Percentiles rank a stretch among this genome's conserved stretches.
Conservation (phyloP, 1,284 basidiomycete species). For the Agroathelia rolfsii region DNA sequence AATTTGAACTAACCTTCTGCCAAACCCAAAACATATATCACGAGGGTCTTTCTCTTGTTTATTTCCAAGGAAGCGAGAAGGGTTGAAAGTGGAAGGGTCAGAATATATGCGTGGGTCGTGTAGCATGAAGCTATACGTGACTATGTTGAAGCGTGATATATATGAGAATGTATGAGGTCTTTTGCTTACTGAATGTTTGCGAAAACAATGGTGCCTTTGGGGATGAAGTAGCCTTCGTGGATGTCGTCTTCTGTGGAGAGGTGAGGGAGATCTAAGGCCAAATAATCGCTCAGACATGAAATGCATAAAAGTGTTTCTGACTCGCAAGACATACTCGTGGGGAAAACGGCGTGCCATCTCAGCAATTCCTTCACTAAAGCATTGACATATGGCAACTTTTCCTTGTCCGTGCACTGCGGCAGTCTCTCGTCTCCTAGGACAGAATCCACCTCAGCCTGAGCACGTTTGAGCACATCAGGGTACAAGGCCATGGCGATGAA, state of each 20-base stretch:
- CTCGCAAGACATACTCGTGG: constrained; percentile 9
- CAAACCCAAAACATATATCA: no score
- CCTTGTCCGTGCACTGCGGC: constrained; percentile 23
- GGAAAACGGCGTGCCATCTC: constrained; percentile 16
- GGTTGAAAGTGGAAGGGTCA: constrained; percentile 21
- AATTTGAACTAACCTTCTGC: no score
- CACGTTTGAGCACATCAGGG: constrained; percentile 24
- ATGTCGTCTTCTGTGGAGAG: constrained; percentile 16
- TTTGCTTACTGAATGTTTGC: constrained; percentile 18
- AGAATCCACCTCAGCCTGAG: constrained; percentile 26
- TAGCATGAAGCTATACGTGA: constrained; percentile 19
- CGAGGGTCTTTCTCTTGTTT: no score
- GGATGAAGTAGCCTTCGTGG: constrained; percentile 15
- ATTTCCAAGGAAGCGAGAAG: constrained; percentile 21
- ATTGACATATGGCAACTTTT: constrained; percentile 24
- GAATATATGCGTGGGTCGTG: constrained; percentile 20
- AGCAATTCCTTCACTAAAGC: constrained; percentile 25
- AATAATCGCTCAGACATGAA: no score
- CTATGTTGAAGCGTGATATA: neutral
- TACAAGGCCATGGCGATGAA: constrained; percentile 21
- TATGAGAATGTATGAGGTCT: neutral
- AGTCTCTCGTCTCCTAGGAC: constrained; percentile 24
- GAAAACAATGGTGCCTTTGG: constrained; percentile 18
- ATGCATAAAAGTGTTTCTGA: neutral
- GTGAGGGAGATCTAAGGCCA: constrained; percentile 16